A percentile compares a stretch with the other conserved stretches of the same genome.
Conservation (phyloP, 805 yeast species). For the Kazachstania kunashirensis region DNA sequence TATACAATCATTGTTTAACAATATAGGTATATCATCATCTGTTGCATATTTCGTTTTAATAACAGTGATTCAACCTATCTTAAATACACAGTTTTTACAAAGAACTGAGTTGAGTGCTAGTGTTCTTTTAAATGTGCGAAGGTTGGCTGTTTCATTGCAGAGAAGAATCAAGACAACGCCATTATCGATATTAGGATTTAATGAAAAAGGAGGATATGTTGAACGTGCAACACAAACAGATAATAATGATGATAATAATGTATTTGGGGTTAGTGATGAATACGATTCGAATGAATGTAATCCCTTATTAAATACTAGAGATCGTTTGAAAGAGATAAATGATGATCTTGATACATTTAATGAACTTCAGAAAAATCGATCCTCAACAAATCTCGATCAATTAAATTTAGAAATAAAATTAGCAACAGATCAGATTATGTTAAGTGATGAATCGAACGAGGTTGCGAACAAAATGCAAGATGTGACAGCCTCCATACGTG, state of each 20-base stretch:
- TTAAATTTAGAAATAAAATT: conserved; percentile 26
- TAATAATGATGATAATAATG: conserved; percentile 9
- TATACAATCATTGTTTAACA: conserved; percentile 25
- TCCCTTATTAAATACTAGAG: conserved; percentile 8
- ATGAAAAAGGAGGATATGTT: conserved; percentile 28
- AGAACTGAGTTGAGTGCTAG: conserved; percentile 29
- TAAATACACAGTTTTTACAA: conserved; percentile 33
- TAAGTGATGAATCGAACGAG: conserved; percentile 6
- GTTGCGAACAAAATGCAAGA: conserved; percentile 7
- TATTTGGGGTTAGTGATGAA: neutral
- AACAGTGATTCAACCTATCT: conserved; percentile 33
- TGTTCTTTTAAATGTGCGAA: conserved; percentile 26
- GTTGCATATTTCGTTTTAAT: conserved; percentile 14
- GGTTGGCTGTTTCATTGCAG: conserved; percentile 19
- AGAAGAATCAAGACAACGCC: conserved; percentile 29
- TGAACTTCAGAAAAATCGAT: conserved; percentile 9
- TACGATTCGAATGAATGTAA: conserved; percentile 8
- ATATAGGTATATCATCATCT: conserved; percentile 21
- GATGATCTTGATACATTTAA: conserved; percentile 25
- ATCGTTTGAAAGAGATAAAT: conserved; percentile 26
- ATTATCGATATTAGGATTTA: conserved; percentile 34
- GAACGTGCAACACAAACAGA: conserved; percentile 24
- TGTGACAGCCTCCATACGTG: conserved; percentile 27
- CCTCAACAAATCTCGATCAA: conserved; percentile 15
- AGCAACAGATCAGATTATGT: conserved; percentile 16